Evolutionary conservation across 345 rosid genomes (phyloP), one percentile per base, ranked within the genome.

Genomic region (Erodium maritimum): DNA sequence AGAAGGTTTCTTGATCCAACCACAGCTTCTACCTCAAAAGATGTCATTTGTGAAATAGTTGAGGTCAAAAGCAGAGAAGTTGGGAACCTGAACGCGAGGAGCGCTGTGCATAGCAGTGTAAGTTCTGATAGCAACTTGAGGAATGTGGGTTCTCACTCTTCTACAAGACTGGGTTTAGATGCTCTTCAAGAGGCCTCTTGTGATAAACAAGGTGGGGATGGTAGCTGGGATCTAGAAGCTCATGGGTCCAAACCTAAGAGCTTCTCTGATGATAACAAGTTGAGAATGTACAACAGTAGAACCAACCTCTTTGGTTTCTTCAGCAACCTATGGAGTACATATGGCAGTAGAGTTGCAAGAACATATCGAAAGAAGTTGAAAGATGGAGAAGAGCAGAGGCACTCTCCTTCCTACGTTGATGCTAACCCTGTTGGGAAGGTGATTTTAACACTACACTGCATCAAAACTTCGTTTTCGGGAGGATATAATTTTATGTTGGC

Each of bases 301-400:
- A 45, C 45, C 48, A 67, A 71, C 59, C 6, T 70, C 57, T 50
- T 63, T 33, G 42, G 71, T 2, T 64, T 61, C 58, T 60, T 72
- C 61, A 68, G 21, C 50, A 75, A 67, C 56, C 50, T 73, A 22
- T 55, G 70, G 77, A 63, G 63, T 52, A 55, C 57, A 11, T 54
- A 50, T 29, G 68, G 75, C 50, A 67, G 34, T 56, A 67, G 65
- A 52, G 37, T 50, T 19, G 48, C 42, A 16, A 68, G 69, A 64
- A 74, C 60, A 55, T 71, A 77, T 59, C 79, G 73, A 29, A 82
- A 82, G 65, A 64, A 71, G 56, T 68, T 82, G 67, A 82, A 82
- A 73, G 84, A 82, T 65, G 84, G 87, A 56, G 84, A 80, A 64
- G 79, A 77, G 61, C 63, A 70, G 54, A 75, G 53, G 59, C 74